Evolutionary conservation across 2,329 filamentous ascomycete species (phyloP).

Genomic region (Cladobotryum protrusum): DNA sequence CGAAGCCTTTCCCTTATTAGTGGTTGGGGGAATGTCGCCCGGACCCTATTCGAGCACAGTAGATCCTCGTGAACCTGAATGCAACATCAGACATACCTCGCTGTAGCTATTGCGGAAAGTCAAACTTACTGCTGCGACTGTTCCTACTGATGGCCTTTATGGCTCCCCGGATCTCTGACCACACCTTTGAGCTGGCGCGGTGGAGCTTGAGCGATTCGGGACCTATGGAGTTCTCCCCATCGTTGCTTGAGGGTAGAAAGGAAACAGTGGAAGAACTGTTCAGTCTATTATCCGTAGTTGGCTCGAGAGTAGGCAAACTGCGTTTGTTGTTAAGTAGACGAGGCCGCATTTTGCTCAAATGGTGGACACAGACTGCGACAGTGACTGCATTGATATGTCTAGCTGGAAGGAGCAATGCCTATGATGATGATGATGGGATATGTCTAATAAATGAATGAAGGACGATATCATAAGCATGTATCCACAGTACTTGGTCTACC

Average conservation of each 20-base stretch:
- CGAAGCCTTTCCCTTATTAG: slow-evolving; percentile 12
- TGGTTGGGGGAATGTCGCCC: not conserved
- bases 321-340: slow-evolving; percentile 22
- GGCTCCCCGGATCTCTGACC: slow-evolving; percentile 30
- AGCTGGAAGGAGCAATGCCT: not conserved
- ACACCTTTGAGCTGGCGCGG: slow-evolving; percentile 25
- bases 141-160: slow-evolving; percentile 27
- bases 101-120: not conserved
- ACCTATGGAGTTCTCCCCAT: slow-evolving; percentile 8
- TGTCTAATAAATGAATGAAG: slow-evolving; percentile 8
- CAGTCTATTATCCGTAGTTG: slow-evolving; percentile 14
- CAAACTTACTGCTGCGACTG: slow-evolving; percentile 20
- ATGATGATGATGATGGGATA: not conserved
- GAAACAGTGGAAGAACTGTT: slow-evolving; percentile 9
- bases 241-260: slow-evolving; percentile 6
- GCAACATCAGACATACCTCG: not conserved
- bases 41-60: slow-evolving; percentile 13
- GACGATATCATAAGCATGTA: not conserved
- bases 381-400: not conserved
- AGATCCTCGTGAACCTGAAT: slow-evolving; percentile 20
- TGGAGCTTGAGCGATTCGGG: slow-evolving; percentile 19
- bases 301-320: slow-evolving; percentile 19
- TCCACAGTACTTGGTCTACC: not conserved
- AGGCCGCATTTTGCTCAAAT: slow-evolving; percentile 23
- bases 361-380: slow-evolving; percentile 5